Conservation (phyloP, 371 early-diverging fungal species). For the Mortierella sp. region DNA sequence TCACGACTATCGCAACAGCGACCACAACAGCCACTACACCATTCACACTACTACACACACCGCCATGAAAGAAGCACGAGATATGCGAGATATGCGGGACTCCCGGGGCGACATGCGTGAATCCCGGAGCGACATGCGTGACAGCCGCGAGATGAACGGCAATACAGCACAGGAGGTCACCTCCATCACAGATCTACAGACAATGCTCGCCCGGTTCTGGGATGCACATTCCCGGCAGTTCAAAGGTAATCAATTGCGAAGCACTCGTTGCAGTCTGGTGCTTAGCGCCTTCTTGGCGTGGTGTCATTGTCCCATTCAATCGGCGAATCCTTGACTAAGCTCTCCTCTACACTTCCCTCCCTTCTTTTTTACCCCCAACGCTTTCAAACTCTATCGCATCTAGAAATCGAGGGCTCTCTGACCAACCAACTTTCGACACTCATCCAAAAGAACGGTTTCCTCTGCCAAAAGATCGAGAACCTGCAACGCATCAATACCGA, state of each 20-base stretch:
- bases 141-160: conserved; percentile 45
- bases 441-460: conserved; percentile 42
- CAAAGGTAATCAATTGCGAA: conserved; percentile 29
- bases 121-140: conserved; percentile 29
- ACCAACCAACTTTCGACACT: conserved; percentile 43
- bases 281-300: background rate
- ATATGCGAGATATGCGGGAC: conserved; percentile 15
- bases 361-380: background rate
- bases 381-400: conserved; percentile 9
- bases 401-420: conserved; percentile 41
- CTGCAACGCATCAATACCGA: conserved; percentile 40
- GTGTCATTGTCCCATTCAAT: background rate
- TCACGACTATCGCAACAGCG: background rate
- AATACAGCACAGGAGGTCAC: conserved; percentile 54
- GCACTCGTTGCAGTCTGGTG: background rate
- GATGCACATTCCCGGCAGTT: conserved; percentile 55
- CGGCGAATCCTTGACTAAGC: background rate
- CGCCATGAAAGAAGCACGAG: conserved; percentile 36
- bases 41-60: background rate
- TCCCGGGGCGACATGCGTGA: conserved; percentile 22
- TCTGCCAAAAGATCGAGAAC: conserved; percentile 47
- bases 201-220: conserved; percentile 57
- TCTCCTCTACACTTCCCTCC: background rate
- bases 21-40: background rate
- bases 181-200: conserved; percentile 52